Evolutionary conservation across 2,329 filamentous ascomycete genomes (phyloP), one percentile per base, ranked within the genome.

Genomic region (Penicillium sumatraense): DNA sequence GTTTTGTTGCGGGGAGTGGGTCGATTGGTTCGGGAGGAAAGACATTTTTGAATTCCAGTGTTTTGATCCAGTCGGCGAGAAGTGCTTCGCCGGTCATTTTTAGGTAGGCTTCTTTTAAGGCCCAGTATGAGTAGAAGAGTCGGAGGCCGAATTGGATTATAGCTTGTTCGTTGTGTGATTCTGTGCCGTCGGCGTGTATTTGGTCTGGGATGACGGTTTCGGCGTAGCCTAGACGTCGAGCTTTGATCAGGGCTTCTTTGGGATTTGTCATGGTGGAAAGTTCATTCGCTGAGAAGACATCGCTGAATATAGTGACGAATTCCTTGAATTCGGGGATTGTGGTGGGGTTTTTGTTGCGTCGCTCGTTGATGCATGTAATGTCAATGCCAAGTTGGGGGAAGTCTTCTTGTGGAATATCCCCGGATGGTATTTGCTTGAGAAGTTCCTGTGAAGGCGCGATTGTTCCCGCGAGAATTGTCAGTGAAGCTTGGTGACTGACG

Each of bases 81-180:
- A 88, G 71, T 0, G 84, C 86, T 65, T 88, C 85, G 6, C 86
- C 86, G 4, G 84, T 83, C 66, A 88, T 82, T 73, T 88, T 88
- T 67, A 88, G 83, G 69, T 86, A 88, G 1, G 86, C 84, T 65
- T 88, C 86, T 65, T 88, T 88, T 53, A 86, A 80, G 61, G 82
- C 83, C 81, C 85, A 88, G 65, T 82, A 86, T 0, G 84, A 81
- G 61, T 87, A 88, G 67, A 88, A 88, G 1, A 84, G 75, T 0
- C 86, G 76, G 18, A 87, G 68, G 46, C 86, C 84, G 16, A 82
- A 80, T 31, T 78, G n/a, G 85, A 78, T 36, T 80, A 62, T 66
- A 61, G 54, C 42, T 54, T 60, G 31, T 65, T 66, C 35, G 24
- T 18, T 23, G 33, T 47, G 10, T 41, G 45, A 18, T 13, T 38